Evolutionary conservation across 331 rosid genomes (phyloP), one percentile per base, ranked within the genome.

Genomic region (Cydonia oblonga): DNA sequence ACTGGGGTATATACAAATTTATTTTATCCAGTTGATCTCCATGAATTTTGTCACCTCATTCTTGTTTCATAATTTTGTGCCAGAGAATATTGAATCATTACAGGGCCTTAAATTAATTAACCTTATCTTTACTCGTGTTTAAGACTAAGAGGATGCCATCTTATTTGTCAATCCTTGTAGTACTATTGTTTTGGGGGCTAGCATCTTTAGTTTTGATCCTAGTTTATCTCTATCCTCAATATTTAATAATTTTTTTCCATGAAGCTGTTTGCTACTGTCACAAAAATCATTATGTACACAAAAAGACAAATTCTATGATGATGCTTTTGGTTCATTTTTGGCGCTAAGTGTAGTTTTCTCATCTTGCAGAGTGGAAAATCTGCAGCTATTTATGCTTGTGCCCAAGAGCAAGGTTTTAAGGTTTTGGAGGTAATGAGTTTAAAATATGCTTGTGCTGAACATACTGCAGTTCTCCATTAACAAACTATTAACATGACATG

Each of bases 371-470:
- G 98, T 89, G 98, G 97, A 82, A 95, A 95, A 76, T 89, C 98
- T 75, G 96, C 98, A 15, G 97, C 97, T 29, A 84, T 95, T 71
- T 86, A 95, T 95, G 98, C 96, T 58, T 91, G 98, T 81, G 97
- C 97, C 18, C 73, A 78, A 76, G 98, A 91, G 89, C 96, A 86
- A 81, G 96, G 98, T 44, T 89, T 85, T 84, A 83, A 79, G 66
- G 81, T 95, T 81, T 76, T 85, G 66, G 98, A 95, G 98, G 98
- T 93, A 93, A 58, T 40, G 2, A 33, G 52, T 67, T 38, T 70
- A 60, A 30, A 49, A 49, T 76, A 26, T 58, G 61, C 19, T 59
- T 30, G 22, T 35, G 23, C 74, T 74, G 46, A 54, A 64, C 65
- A 40, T 12, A 49, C 6, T 35, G 44, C 73, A 76, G 66, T 26